Evolutionary conservation across 2,329 filamentous ascomycete species (phyloP), one percentile per base, ranked within the genome.

Genomic region (Cryphonectria naterciae): DNA sequence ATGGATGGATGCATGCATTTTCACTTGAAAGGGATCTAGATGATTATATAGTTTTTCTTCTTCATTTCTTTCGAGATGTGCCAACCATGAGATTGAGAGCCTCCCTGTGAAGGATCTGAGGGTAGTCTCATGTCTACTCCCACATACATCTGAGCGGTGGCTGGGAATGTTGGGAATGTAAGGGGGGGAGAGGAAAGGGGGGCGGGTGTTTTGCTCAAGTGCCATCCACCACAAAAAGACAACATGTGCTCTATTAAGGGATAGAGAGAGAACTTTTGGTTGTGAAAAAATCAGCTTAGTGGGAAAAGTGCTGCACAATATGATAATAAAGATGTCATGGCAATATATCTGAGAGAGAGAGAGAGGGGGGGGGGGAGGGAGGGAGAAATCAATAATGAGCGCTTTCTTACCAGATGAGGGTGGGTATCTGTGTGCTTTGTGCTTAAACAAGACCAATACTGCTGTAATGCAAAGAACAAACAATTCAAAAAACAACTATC

Each of bases 381-480:
- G 2, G 35, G 8, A 17, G 15, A 35, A 65, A 49, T 43, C 25
- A 52, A 65, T 52, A 65, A 46, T 11, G 63, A 65, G 35, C 43
- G 43, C 63, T 65, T 46, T 37, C 25, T 49, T 65, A 49, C 43
- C 41, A 65, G 17, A 49, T 49, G 41, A n/a, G 22, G 22, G 19
- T 19, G 63, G 63, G 63, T 65, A 65, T 65, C 63, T 49, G 63
- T 35, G 63, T 65, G 43, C 41, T 49, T 49, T 37, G 63, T 65
- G 32, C 58, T 19, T 19, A 35, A 60, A 32, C 25, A 58, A 49
- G 46, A n/a, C 46, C 7, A 49, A n/a, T n/a, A 49, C 46, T 49
- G 54, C 46, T 49, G 54, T 35, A 58, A 64, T 64, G 61, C 13
- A 64, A 13, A 39, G 28, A 64, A 62, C 60, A 11, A 43, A 43